Conservation (phyloP, 495 filamentous ascomycete genomes). For the Lasiosphaeria miniovina region DNA sequence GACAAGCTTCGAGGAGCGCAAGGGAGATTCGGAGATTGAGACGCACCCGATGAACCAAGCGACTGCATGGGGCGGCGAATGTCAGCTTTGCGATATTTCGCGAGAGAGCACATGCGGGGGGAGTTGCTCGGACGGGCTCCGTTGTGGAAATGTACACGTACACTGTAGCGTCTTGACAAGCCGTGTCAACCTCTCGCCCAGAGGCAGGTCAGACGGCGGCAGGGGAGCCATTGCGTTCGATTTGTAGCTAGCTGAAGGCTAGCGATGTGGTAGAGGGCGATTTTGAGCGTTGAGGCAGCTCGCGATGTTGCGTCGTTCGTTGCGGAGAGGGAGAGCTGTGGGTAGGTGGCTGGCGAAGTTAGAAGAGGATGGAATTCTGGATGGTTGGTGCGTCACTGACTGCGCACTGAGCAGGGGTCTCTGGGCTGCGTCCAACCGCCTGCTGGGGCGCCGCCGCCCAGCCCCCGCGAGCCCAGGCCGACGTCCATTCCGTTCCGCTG, state of each 20-base stretch:
- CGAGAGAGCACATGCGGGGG: conserved; percentile 15
- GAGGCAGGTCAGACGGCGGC: conserved; percentile 65
- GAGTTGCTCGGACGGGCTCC: not conserved
- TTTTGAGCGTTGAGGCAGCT: conserved; percentile 4
- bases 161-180: conserved; percentile 86
- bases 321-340: conserved; percentile 14
- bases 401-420: conserved; percentile 11
- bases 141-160: conserved; percentile 44
- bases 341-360: conserved; percentile 26
- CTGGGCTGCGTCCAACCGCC: not conserved
- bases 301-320: not conserved
- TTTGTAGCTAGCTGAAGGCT: conserved; percentile 8
- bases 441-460: no score
- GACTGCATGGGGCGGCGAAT: conserved; percentile 29
- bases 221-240: conserved; percentile 68
- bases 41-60: conserved; percentile 91
- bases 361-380: conserved; percentile 21
- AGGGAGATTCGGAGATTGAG: not conserved
- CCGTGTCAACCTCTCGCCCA: conserved; percentile 68
- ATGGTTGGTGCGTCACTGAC: conserved; percentile 34
- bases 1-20: not conserved
- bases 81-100: conserved; percentile 25
- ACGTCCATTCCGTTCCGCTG: no score
- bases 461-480: no score
- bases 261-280: not conserved